Conservation (phyloP, 768 basidiomycete genomes). For the Gelatoporia subvermispora region DNA sequence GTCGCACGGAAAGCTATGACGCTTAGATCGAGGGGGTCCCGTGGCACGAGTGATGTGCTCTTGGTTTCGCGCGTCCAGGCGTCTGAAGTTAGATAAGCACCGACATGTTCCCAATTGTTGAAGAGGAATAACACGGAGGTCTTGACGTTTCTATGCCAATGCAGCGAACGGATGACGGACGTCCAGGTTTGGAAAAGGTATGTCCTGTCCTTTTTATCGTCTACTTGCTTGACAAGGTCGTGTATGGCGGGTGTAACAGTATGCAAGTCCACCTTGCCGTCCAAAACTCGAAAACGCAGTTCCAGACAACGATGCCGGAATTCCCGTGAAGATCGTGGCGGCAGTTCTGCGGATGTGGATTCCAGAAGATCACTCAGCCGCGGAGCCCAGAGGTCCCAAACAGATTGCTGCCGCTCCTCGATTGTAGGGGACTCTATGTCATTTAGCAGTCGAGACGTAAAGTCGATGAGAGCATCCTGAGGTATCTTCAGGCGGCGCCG, state of each 20-base stretch:
- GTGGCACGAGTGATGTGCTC: background rate
- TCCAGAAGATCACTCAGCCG: no score
- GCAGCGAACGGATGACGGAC: conserved; percentile 32
- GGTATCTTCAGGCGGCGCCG: no score
- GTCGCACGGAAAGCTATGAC: conserved; percentile 14
- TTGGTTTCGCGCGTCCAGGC: conserved; percentile 9
- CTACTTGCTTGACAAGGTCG: background rate
- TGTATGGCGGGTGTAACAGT: background rate
- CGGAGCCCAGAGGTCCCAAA: no score
- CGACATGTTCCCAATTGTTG: conserved; percentile 32
- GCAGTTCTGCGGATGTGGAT: no score
- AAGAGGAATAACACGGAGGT: conserved; percentile 37
- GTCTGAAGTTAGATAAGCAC: conserved; percentile 16
- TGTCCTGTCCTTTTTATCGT: conserved; percentile 15
- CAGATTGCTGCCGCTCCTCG: no score
- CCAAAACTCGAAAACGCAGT: no score
- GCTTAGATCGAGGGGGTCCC: conserved; percentile 24
- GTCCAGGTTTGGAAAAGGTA: conserved; percentile 31
- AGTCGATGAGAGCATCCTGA: no score
- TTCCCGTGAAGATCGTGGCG: no score
- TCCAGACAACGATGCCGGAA: no score
- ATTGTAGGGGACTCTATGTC: no score
- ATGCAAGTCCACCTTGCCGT: conserved; percentile 16
- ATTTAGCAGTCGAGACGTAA: no score
- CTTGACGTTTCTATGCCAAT: conserved; percentile 26